A percentile compares a stretch with the other conserved stretches of the same genome.
Conservation (phyloP, 192 early-diverging fungal species). For the Oehlia diaphana region DNA sequence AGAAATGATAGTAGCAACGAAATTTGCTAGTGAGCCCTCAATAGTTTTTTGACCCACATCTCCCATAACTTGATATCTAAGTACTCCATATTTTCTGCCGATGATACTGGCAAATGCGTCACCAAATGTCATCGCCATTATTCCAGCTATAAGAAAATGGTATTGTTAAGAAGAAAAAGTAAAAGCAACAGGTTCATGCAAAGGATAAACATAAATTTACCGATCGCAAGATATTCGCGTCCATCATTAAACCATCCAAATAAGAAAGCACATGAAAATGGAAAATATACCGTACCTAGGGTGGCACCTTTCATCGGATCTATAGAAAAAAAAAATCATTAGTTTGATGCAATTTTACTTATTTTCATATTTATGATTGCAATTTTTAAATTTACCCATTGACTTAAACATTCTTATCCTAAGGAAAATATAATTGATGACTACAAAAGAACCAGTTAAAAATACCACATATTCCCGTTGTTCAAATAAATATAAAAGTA, state of each 20-base stretch:
- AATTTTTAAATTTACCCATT: constrained; percentile 7
- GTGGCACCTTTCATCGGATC: constrained; percentile 23
- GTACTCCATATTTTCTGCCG: constrained; percentile 22
- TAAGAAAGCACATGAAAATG: constrained; percentile 25
- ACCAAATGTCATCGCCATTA: constrained; percentile 37
- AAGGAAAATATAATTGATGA: not conserved
- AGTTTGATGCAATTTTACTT: not conserved
- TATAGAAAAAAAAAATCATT: not conserved
- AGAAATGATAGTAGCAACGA: constrained; percentile 22
- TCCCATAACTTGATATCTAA: not conserved
- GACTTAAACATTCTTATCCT: constrained; percentile 4
- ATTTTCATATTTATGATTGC: not conserved
- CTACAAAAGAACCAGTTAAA: not conserved
- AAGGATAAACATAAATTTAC: not conserved
- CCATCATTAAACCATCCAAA: constrained; percentile 13
- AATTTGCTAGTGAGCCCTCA: constrained; percentile 34
- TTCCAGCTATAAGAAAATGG: constrained; percentile 17
- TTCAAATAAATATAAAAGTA: constrained; percentile 30
- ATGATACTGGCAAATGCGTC: constrained; percentile 34
- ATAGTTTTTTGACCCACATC: not conserved
- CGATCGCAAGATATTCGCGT: constrained; percentile 16
- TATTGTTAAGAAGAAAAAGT: not conserved
- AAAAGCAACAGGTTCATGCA: too few species aligned
- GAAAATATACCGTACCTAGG: constrained; percentile 33
- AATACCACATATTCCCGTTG: constrained; percentile 32